A percentile compares a stretch with the other conserved stretches of the same genome.
phyloP scores from a whole-genome alignment of 192 early-diverging fungal species.

The Umbelopsis ramanniana region DNA sequence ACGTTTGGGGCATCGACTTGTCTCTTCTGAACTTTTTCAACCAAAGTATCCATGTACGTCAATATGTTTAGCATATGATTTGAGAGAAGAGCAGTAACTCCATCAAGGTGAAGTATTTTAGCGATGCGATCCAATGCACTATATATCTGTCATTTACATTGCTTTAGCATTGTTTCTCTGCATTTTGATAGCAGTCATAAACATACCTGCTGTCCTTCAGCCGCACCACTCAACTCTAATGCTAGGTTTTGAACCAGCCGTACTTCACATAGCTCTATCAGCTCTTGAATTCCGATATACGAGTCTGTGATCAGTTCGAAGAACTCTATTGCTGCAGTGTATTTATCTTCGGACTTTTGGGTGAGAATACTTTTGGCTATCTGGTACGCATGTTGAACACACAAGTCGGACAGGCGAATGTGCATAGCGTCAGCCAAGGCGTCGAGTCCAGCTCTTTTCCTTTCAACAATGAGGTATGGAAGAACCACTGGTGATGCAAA shows the following conservation, averaged over 20 bases:
- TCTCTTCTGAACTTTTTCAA: slow-evolving; percentile 3
- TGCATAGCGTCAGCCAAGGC: background rate
- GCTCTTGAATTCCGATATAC: background rate
- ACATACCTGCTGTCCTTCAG: background rate
- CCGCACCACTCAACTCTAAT: background rate
- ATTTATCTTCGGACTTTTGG: slow-evolving; percentile 3
- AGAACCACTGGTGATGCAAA: background rate
- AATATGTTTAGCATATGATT: slow-evolving; percentile 14
- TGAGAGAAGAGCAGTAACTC: background rate
- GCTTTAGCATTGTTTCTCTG: background rate
- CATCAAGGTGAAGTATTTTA: background rate
- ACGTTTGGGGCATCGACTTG: background rate
- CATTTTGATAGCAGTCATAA: too few relatives aligned
- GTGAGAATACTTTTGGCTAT: background rate
- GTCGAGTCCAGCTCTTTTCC: background rate
- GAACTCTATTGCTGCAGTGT: background rate
- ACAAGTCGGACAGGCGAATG: background rate
- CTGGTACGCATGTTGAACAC: slow-evolving; percentile 2
- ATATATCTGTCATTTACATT: background rate
- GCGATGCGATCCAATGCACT: background rate
- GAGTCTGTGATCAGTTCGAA: background rate
- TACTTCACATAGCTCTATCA: slow-evolving; percentile 15
- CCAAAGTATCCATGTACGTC: slow-evolving; percentile 3
- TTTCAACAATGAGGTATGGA: slow-evolving; percentile 5
- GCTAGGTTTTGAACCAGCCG: background rate